Base-by-base conservation (phyloP, 192 early-diverging fungal species). In the Coemansia sp. region DNA sequence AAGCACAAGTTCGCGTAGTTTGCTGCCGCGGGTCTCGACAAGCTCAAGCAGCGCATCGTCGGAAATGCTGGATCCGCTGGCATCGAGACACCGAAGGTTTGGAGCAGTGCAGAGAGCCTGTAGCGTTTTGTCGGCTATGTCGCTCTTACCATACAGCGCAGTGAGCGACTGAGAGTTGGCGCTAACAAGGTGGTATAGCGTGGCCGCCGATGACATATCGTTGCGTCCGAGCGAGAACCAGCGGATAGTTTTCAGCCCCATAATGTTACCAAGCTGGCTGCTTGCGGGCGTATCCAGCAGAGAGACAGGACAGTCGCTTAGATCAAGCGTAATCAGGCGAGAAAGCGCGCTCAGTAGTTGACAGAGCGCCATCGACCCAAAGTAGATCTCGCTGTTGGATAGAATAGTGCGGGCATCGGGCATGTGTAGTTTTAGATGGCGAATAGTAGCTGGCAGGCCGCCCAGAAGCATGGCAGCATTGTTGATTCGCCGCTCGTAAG, bases 171-270 rank as follows among this genome's bases (percentile, higher is more conserved):
- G 59, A 9, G 39, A 48, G 63, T 73, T 82, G 59, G 67, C 57
- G 28, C 23, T 48, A 33, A 73, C 68, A 34, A 82, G 40, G 26
- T 39, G 55, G 31, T 30, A 18, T 21, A 82, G 71, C 35, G 63
- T 64, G 12, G 67, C 59, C 1, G 79, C 74, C 15, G 79, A 82
- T 10, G 71, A 69, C 79, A 72, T 64, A 61, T 82, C 79, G 46
- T 82, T 82, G 64, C 74, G 48, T 16, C 79, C 79, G 21, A 82
- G 58, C 16, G 70, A 52, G 43, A 82, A 72, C 79, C 79, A 82
- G 16, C 42, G 64, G 31, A 82, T 63, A 13, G 46, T 58, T 39
- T 60, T 70, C 49, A 82, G 70, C 51, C 43, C 67, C 4, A 1
- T 40, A 6, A 68, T 64, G 42, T 26, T 26, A 26, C 56, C 16